These are phyloP conservation scores for Mycena floridula DNA, from an alignment of 768 basidiomycete species.

Conservation along the genomic window DNA sequence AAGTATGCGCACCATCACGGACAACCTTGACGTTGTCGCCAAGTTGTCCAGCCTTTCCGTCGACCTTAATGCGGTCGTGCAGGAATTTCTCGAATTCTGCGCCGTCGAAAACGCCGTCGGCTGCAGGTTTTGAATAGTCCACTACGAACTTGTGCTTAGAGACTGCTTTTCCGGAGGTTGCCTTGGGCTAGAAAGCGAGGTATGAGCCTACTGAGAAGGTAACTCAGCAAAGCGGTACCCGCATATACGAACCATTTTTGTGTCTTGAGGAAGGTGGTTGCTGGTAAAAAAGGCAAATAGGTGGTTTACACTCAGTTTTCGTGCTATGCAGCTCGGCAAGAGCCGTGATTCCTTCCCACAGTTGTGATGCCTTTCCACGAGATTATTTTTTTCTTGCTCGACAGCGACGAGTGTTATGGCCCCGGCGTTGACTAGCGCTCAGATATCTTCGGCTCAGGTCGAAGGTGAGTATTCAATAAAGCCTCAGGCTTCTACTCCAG, in stretches of 20 bases:
- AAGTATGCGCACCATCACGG: constrained; percentile 65
- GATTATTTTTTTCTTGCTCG: background rate
- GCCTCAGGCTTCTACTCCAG: constrained; percentile 65
- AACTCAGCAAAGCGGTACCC: constrained; percentile 83
- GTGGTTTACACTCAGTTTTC: no score
- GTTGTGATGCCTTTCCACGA: constrained; percentile 1
- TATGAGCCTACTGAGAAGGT: constrained; percentile 87
- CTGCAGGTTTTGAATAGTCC: constrained; percentile 81
- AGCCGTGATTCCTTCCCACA: no score
- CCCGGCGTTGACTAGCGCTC: constrained; percentile 50
- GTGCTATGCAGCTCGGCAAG: no score
- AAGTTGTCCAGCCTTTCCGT: constrained; percentile 87
- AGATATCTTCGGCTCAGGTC: constrained; percentile 70
- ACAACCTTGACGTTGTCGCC: constrained; percentile 84
- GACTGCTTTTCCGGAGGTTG: constrained; percentile 45
- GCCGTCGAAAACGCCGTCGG: constrained; percentile 52
- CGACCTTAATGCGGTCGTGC: constrained; percentile 91
- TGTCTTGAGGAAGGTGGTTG: constrained; percentile 29
- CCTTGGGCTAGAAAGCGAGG: constrained; percentile 51
- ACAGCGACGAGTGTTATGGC: constrained; percentile 28
- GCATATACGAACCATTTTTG: constrained; percentile 65
- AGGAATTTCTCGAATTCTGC: constrained; percentile 79
- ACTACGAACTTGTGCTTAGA: constrained; percentile 76
- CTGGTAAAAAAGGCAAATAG: constrained; percentile 3
- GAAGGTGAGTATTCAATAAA: constrained; percentile 78